phyloP scores from a whole-genome alignment of 257 asterid species.

The Solanum sejunctum region DNA sequence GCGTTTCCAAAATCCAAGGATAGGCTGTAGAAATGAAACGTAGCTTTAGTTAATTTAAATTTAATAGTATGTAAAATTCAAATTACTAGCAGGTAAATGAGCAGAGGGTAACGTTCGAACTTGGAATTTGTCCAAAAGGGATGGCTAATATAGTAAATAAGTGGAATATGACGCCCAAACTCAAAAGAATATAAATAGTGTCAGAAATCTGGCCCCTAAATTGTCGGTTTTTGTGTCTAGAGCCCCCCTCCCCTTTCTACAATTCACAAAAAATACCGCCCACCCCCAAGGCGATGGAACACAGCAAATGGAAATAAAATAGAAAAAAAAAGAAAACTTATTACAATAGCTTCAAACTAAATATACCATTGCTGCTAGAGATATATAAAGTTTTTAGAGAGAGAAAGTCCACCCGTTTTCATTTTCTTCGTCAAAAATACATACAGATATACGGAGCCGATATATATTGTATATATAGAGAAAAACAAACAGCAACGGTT shows the following conservation, averaged over 20 bases:
- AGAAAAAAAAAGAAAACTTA: not conserved
- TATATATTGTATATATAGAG: not conserved
- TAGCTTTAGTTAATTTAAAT: not conserved
- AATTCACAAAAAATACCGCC: not conserved
- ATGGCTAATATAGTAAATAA: not conserved
- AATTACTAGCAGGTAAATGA: not conserved
- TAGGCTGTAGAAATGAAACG: not conserved
- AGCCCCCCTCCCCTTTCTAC: not conserved
- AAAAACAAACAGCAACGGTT: not conserved
- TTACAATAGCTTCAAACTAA: not conserved
- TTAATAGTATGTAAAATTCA: not conserved
- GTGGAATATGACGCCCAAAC: not conserved
- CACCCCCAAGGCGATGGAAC: not conserved
- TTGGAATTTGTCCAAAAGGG: not conserved
- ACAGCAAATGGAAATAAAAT: not conserved
- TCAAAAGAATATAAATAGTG: not conserved
- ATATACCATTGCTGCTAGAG: not conserved
- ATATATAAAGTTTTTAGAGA: not conserved
- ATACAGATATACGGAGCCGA: not conserved
- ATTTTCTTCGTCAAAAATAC: not conserved
- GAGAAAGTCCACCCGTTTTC: not conserved
- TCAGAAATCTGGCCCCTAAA: not conserved
- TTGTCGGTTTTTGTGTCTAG: constrained; percentile 13
- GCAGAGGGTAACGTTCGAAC: not conserved
- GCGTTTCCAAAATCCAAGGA: not conserved